Evolutionary conservation across 2,329 filamentous ascomycete genomes (phyloP), one percentile per base, ranked within the genome.

Genomic region (Chaetomiaceae sp.): DNA sequence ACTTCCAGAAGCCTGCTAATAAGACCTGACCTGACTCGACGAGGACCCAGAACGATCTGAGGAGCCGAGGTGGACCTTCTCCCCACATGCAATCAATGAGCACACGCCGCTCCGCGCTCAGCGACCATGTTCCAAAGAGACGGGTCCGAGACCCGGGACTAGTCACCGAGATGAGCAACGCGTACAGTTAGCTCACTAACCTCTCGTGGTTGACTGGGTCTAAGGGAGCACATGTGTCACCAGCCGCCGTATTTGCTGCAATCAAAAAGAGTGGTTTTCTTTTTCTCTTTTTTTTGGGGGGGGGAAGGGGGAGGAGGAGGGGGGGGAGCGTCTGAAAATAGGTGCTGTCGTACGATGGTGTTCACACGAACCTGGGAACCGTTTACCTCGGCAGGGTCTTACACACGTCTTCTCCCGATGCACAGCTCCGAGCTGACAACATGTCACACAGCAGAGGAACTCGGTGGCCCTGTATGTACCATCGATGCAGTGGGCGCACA

Each of bases 1-100:
- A 23, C 34, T 60, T 60, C 59, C 54, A 46, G 59, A 61, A 61
- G 49, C 30, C 37, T 54, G 52, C 48, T 34, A 48, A 54, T 53
- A 47, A 25, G 38, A 53, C 50, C 48, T 34, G 48, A 56, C 53
- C 50, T 33, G 46, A 32, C 45, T 8, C 21, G 40, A 38, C 36
- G 30, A n/a, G 36, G 38, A 30, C 37, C 33, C 42, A 46, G 25
- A 43, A 36, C 47, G 49, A 42, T 42, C 55, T 37, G 46, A 55
- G 41, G 44, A 34, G 42, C 43, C 49, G 48, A 55, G 42, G 48
- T 47, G 48, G 48, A 37, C 27, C 38, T 33, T 32, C 44, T 41
- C 48, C 44, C 55, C 49, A 46, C 49, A 53, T 29, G 47, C 46
- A 34, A 48, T 51, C 42, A 49, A 42, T 45, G 25, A 41, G 25